Percentiles rank a stretch among this genome's conserved stretches.
phyloP scores from a whole-genome alignment of 345 rosid genomes.

The Trapa bicornis region DNA sequence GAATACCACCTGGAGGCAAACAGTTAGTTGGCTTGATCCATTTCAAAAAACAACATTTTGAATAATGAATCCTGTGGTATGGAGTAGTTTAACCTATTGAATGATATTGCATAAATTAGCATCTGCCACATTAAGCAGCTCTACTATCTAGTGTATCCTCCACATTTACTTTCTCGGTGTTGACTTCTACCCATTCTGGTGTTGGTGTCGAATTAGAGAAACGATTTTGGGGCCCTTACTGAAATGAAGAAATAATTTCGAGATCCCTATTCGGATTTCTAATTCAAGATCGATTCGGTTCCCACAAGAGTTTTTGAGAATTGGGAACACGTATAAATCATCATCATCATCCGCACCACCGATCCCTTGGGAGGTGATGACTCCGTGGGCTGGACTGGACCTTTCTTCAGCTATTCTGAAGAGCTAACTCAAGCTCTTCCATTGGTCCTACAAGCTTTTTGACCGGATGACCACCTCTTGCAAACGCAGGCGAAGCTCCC shows the following conservation, averaged over 20 bases:
- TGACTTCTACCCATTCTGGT: no score
- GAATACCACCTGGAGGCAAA: background rate
- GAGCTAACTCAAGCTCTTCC: constrained; percentile 63
- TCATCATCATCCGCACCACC: constrained; percentile 9
- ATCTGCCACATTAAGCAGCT: background rate
- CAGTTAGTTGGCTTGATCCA: background rate
- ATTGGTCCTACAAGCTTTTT: constrained; percentile 46
- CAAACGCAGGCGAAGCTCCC: constrained; percentile 57
- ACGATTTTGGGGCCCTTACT: no score
- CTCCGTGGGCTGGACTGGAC: constrained; percentile 27
- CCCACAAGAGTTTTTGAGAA: no score
- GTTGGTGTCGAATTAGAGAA: no score
- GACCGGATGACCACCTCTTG: constrained; percentile 47
- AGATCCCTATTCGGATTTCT: no score
- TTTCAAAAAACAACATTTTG: background rate
- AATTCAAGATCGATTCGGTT: no score
- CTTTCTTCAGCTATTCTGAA: constrained; percentile 58
- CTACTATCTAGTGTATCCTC: background rate
- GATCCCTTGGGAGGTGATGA: constrained; percentile 21
- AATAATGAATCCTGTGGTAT: background rate
- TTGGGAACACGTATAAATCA: no score
- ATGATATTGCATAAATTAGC: background rate
- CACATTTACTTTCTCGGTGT: no score
- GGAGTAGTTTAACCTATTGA: background rate
- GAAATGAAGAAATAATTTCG: no score